Percentiles rank a stretch among this genome's conserved stretches.
Conservation (phyloP, 495 filamentous ascomycete species). For the Bacidia rubella region DNA sequence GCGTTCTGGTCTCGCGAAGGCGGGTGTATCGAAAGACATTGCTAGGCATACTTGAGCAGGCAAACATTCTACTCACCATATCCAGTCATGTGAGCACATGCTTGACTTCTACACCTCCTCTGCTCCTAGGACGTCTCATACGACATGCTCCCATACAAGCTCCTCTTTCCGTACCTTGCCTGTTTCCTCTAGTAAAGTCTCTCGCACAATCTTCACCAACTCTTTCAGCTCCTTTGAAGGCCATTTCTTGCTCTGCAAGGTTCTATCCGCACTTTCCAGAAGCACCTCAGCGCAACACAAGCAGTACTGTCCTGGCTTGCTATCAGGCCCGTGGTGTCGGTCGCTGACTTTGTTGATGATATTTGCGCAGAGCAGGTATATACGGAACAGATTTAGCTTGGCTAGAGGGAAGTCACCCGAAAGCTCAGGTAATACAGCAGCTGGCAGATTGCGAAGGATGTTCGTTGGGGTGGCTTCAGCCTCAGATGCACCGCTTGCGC, state of each 20-base stretch:
- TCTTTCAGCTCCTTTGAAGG: slow-evolving; percentile 7
- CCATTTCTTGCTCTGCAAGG: neutral
- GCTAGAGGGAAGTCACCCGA: slow-evolving; percentile 12
- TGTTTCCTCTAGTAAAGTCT: slow-evolving; percentile 8
- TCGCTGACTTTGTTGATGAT: slow-evolving; percentile 15
- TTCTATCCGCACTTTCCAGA: slow-evolving; percentile 14
- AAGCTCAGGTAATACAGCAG: slow-evolving; percentile 8
- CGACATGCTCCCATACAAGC: slow-evolving; percentile 13
- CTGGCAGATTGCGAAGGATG: neutral
- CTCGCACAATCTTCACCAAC: slow-evolving; percentile 12
- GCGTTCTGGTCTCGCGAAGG: no score
- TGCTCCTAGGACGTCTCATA: no score
- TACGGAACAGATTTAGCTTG: slow-evolving; percentile 15
- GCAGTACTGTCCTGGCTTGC: slow-evolving; percentile 10
- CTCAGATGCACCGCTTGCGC: neutral
- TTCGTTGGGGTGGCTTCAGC: neutral
- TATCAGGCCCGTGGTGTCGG: slow-evolving; percentile 10
- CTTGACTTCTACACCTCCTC: no score
- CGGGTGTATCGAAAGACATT: no score
- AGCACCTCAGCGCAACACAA: slow-evolving; percentile 15
- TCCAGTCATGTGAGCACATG: no score
- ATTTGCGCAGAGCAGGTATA: slow-evolving; percentile 15
- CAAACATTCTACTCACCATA: no score
- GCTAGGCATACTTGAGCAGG: no score
- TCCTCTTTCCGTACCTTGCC: slow-evolving; percentile 9